Base-by-base conservation (phyloP, 2,329 filamentous ascomycete genomes). In the Phyllosticta capitalensis region DNA sequence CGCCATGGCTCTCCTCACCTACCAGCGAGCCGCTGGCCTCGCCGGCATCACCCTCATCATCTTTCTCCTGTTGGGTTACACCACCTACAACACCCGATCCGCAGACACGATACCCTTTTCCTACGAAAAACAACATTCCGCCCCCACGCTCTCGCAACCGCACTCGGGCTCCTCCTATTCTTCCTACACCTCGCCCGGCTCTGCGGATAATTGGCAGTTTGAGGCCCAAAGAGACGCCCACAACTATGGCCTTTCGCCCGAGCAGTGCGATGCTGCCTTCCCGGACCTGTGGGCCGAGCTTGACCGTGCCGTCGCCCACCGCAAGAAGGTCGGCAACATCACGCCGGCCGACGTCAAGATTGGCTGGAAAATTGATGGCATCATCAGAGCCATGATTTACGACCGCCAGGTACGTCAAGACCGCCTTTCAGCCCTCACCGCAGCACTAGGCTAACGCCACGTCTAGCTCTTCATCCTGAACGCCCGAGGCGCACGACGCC, bases 391-490 rank as follows among this genome's bases (percentile, higher is more conserved):
- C 10, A 67, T 70, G 67, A 68, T 70, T 22, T 64, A 66, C 53
- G 63, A 69, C 45, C 63, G 67, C 54, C 65, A 68, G 62, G 66
- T 68, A 58, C 33, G 24, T 38, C 50, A 1, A 9, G 38, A 58
- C 45, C 51, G 20, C 50, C 50, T n/a, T 12, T 54, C 38, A n/a
- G n/a, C 30, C 20, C 4, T 28, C n/a, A 10, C 14, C 9, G 10
- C 38, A 6, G 22, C 10, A 38, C 21, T 9, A 24, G 50, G 12
- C 17, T 61, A 17, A 53, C 45, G 48, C 9, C 14, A 9, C n/a
- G 30, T 61, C 30, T 33, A 75, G 67, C 64, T 74, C 33, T 73
- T 71, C 54, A 65, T 74, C 30, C 62, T 73, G 2, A 66, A 69
- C 9, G 62, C 65, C 2, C 67, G 63, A 12, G 63, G 63, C 24